Conservation (phyloP, 2,329 filamentous ascomycete species). For the Epichloe amarillans region DNA sequence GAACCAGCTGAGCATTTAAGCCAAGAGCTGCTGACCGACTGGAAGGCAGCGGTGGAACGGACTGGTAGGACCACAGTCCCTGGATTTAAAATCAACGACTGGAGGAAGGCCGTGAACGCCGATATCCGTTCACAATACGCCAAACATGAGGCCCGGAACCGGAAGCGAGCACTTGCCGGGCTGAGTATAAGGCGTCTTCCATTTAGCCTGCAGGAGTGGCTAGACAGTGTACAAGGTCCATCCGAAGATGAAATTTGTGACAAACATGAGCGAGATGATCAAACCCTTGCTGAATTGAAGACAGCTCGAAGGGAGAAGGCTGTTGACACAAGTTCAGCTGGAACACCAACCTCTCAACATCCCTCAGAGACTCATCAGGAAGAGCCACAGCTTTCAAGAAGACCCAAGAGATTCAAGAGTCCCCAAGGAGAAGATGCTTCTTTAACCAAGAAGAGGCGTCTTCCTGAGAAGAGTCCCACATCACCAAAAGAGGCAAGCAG, state of each 20-base stretch:
- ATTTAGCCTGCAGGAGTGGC: constrained; percentile 1
- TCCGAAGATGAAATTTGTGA: constrained; percentile 3
- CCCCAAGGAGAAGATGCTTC: background rate
- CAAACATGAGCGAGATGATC: background rate
- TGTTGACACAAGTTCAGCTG: background rate
- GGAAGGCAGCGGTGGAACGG: constrained; percentile 28
- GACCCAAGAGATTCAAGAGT: background rate
- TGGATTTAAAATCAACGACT: constrained; percentile 26
- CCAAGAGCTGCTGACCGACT: constrained; percentile 24
- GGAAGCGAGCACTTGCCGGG: constrained; percentile 26
- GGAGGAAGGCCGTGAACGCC: constrained; percentile 19
- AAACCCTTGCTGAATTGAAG: background rate
- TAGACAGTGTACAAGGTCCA: background rate
- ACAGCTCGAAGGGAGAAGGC: background rate
- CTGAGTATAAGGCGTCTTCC: constrained; percentile 4
- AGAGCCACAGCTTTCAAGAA: background rate
- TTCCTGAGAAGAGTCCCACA: background rate
- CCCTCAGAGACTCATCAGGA: background rate
- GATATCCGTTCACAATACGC: constrained; percentile 16
- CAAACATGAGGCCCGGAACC: constrained; percentile 31
- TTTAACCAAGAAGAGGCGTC: background rate
- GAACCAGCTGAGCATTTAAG: constrained; percentile 34
- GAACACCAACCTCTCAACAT: background rate
- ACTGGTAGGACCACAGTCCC: constrained; percentile 18
- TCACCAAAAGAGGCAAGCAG: background rate